Evolutionary conservation across 768 basidiomycete species (phyloP), one percentile per base, ranked within the genome.

Genomic region (Termitomyces sp.): DNA sequence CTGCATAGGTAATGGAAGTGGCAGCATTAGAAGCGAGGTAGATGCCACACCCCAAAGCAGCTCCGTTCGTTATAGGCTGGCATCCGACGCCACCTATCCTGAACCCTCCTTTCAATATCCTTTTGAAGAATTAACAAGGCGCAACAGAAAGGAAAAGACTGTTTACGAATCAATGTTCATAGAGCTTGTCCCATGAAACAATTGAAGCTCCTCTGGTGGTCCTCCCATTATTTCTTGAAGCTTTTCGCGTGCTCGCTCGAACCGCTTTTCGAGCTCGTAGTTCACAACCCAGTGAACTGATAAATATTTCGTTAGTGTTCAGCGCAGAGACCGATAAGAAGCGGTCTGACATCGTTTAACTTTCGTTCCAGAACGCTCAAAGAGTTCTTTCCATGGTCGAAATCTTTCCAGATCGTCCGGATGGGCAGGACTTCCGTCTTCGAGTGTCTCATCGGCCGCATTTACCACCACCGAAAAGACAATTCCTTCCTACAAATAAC

Each of bases 251-350:
- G 55, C 44, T 22, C 45, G 44, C 16, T 57, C 55, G 11, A 57
- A 57, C 7, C 33, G 39, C 15, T 59, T 59, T 36, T 59, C 58
- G 18, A 59, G 51, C 33, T 59, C 58, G 24, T 54, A 59, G 28
- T 28, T 28, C 28, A 28, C 28, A 28, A 28, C 28, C 28, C 28
- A 28, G 28, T 28, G 28, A 28, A 28, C 28, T 28, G 28, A 28
- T 28, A 28, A 28, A 28, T 28, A 4, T 28, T 28, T 28, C 28
- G 28, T 28, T 4, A 28, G 28, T 28, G 4, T 28, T 28, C 4
- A 4, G 28, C 4, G 2, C 28, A 28, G 28, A 28, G 28, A 28
- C 28, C 28, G 2, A 28, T 28, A 7, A 45, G 11, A 46, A 3
- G 5, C 16, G 18, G 2, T 20, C 45, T 48, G 11, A 60, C 45